Conservation (phyloP, 202 grass and related monocot species). For the Sporobolus alterniflorus region DNA sequence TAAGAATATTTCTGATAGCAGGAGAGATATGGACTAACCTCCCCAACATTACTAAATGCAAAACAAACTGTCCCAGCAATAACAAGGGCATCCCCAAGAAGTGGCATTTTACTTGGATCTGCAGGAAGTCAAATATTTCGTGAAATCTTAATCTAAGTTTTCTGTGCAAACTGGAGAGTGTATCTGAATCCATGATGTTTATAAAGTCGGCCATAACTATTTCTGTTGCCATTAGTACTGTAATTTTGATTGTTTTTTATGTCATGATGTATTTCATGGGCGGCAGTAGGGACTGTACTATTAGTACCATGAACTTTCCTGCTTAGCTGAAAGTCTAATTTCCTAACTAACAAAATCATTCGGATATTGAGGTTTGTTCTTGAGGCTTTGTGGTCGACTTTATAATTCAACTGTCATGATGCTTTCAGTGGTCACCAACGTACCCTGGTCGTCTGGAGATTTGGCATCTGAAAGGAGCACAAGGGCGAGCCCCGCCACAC, state of each 20-base stretch:
- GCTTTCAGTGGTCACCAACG: not conserved
- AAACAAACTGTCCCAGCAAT: slow-evolving; percentile 81
- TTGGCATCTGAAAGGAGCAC: slow-evolving; percentile 78
- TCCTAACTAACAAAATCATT: not conserved
- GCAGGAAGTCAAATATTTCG: slow-evolving; percentile 17
- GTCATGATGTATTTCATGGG: not conserved
- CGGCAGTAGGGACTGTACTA: not conserved
- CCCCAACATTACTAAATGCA: slow-evolving; percentile 72
- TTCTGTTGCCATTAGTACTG: slow-evolving; percentile 9
- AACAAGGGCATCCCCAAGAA: slow-evolving; percentile 83
- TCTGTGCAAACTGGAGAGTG: slow-evolving; percentile 7
- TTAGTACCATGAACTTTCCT: slow-evolving; percentile 4
- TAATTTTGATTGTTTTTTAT: slow-evolving; percentile 15
- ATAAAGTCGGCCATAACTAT: not conserved
- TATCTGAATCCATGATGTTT: not conserved
- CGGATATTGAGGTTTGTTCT: not conserved
- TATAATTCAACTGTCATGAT: not conserved
- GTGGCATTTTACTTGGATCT: slow-evolving; percentile 64
- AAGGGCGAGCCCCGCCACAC: slow-evolving; percentile 73
- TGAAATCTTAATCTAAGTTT: not conserved
- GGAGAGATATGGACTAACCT: slow-evolving; percentile 47
- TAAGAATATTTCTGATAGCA: slow-evolving; percentile 12
- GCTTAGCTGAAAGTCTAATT: not conserved
- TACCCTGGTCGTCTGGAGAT: slow-evolving; percentile 45
- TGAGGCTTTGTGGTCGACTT: not conserved